A percentile compares a stretch with the other conserved stretches of the same genome.
Conservation (phyloP, 2,329 filamentous ascomycete species). For the Alternaria sp. region DNA sequence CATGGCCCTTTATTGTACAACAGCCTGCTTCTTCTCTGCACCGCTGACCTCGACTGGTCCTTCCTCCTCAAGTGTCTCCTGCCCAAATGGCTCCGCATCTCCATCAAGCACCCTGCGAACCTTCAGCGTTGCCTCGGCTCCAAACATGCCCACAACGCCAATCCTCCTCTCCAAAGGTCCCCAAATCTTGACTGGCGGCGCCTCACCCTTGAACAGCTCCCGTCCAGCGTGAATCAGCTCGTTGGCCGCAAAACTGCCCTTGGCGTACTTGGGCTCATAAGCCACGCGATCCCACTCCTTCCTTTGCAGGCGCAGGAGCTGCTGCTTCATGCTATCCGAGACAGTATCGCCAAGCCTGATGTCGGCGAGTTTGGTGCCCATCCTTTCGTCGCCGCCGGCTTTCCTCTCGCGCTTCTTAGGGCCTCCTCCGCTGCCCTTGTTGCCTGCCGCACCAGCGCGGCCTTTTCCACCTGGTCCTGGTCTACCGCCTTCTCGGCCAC, state of each 20-base stretch:
- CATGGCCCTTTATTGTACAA: conserved; percentile 8
- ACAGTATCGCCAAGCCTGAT: conserved; percentile 23
- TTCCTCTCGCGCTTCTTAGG: conserved; percentile 31
- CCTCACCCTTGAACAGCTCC: conserved; percentile 42
- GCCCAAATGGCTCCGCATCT: conserved; percentile 27
- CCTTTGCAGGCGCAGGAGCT: conserved; percentile 42
- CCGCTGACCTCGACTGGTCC: not conserved
- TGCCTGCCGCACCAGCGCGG: conserved; percentile 2
- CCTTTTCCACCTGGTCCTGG: conserved; percentile 9
- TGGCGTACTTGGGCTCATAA: conserved; percentile 45
- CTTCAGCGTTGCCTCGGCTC: conserved; percentile 34
- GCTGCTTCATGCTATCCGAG: conserved; percentile 40
- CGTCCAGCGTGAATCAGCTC: conserved; percentile 41
- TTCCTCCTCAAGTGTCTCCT: conserved; percentile 13
- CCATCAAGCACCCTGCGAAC: conserved; percentile 31
- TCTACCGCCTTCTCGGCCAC: conserved; percentile 24
- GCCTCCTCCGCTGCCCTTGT: conserved; percentile 14
- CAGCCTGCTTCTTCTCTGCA: conserved; percentile 5
- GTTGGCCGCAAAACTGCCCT: conserved; percentile 40
- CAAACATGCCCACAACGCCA: conserved; percentile 44
- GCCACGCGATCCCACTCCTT: conserved; percentile 45
- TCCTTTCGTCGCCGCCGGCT: conserved; percentile 1
- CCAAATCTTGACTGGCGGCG: conserved; percentile 38
- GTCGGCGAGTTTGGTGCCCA: conserved; percentile 7
- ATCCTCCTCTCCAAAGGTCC: conserved; percentile 37